A percentile compares a stretch with the other conserved stretches of the same genome.
phyloP scores from a whole-genome alignment of 768 basidiomycete species.

The Naganishia randhawae region DNA sequence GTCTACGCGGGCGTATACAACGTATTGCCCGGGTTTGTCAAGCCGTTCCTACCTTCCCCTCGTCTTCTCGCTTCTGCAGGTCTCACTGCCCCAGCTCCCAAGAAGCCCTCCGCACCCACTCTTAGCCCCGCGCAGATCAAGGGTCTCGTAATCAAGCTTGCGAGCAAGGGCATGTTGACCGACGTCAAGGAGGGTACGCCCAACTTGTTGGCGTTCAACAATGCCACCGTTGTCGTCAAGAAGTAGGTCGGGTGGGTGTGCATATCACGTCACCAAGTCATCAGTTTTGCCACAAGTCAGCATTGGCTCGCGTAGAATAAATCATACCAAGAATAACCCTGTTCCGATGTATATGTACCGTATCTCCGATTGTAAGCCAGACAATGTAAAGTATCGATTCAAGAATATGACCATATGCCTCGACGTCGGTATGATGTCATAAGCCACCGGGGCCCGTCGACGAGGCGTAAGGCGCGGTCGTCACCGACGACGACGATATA shows the following conservation, averaged over 20 bases:
- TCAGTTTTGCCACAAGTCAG: no score
- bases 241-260: constrained; percentile 4
- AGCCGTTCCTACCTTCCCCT: constrained; percentile 55
- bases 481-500: neutral
- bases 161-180: constrained; percentile 59
- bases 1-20: constrained; percentile 51
- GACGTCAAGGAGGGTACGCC: constrained; percentile 51
- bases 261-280: no score
- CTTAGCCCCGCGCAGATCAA: constrained; percentile 72
- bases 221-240: constrained; percentile 40
- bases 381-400: neutral
- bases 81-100: constrained; percentile 37
- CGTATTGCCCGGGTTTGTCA: constrained; percentile 59
- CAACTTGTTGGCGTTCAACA: constrained; percentile 51
- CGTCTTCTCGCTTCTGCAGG: constrained; percentile 25
- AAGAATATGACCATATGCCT: neutral
- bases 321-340: no score
- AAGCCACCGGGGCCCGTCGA: neutral
- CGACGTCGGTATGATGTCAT: neutral
- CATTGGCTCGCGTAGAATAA: no score
- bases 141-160: constrained; percentile 64
- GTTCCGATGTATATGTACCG: neutral
- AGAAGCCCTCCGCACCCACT: constrained; percentile 41
- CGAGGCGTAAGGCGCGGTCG: no score
- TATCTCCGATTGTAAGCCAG: neutral